Evolutionary conservation across 306 rosid species (phyloP).

Genomic region (Vicia sativa): DNA sequence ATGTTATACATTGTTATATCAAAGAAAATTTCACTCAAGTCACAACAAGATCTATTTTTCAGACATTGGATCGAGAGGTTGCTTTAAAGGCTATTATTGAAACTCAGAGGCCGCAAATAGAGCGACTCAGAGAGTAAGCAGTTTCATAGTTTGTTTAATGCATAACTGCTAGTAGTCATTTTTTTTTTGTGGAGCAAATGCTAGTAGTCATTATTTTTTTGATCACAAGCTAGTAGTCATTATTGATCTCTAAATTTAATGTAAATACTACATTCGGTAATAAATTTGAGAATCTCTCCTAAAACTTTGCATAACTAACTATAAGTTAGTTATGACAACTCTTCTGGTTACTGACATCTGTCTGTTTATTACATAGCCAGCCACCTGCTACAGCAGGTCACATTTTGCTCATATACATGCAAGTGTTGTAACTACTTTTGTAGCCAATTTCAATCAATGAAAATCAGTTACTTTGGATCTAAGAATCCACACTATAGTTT

Average conservation of each 20-base stretch:
- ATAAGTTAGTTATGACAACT: no score
- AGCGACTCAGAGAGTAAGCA: slow-evolving; percentile 45
- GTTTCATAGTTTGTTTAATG: slow-evolving; percentile 22
- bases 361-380: no score
- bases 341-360: no score
- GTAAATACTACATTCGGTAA: slow-evolving; percentile 23
- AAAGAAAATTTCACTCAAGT: slow-evolving; percentile 17
- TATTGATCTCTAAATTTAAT: slow-evolving; percentile 1
- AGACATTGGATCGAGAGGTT: slow-evolving; percentile 34
- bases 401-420: no score
- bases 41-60: slow-evolving; percentile 33
- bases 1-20: slow-evolving; percentile 2
- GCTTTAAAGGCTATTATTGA: slow-evolving; percentile 5
- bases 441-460: no score
- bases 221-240: slow-evolving; percentile 19
- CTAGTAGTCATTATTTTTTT: no score
- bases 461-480: no score
- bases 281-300: background rate
- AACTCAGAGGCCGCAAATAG: slow-evolving; percentile 31
- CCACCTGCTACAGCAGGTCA: no score
- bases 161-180: slow-evolving; percentile 4
- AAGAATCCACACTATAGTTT: no score
- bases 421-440: no score
- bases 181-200: no score
- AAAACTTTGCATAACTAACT: no score